These are phyloP conservation scores for Sporothrix mexicana DNA, from an alignment of 2,329 filamentous ascomycete species.

Conservation along the genomic window DNA sequence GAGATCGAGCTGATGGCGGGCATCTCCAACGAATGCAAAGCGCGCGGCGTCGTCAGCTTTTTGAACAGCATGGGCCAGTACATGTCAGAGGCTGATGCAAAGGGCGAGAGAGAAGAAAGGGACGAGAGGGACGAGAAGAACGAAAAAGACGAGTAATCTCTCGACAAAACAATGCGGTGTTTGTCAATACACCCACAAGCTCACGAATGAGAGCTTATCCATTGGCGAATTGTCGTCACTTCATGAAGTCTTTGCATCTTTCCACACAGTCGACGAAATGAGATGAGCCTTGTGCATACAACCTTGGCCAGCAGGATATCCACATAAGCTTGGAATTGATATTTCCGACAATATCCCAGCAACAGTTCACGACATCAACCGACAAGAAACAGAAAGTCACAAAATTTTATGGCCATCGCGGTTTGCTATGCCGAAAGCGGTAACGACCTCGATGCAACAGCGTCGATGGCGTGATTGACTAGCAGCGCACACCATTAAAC, in stretches of 20 bases:
- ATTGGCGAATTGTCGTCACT: constrained; percentile 8
- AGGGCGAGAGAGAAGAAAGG: too few species aligned
- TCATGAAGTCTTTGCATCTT: constrained; percentile 6
- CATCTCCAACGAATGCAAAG: constrained; percentile 19
- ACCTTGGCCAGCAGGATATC: constrained; percentile 1
- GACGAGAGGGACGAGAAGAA: too few species aligned
- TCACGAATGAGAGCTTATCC: background rate
- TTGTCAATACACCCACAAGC: background rate
- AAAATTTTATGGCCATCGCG: background rate
- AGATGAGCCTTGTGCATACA: background rate
- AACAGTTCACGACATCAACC: background rate
- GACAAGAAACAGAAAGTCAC: background rate
- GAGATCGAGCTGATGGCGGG: background rate
- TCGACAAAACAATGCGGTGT: too few species aligned
- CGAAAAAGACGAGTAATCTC: background rate
- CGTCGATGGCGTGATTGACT: constrained; percentile 33
- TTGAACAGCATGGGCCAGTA: constrained; percentile 26
- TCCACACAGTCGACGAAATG: too few species aligned
- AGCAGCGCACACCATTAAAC: constrained; percentile 33
- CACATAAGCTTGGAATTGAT: constrained; percentile 21
- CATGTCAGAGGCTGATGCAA: constrained; percentile 1
- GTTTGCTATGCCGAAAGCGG: constrained; percentile 13
- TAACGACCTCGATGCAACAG: constrained; percentile 7
- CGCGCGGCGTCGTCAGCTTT: constrained; percentile 18
- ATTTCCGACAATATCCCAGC: background rate